phyloP scores from a whole-genome alignment of 2,329 filamentous ascomycete species.

The Pseudogymnoascus sp. region DNA sequence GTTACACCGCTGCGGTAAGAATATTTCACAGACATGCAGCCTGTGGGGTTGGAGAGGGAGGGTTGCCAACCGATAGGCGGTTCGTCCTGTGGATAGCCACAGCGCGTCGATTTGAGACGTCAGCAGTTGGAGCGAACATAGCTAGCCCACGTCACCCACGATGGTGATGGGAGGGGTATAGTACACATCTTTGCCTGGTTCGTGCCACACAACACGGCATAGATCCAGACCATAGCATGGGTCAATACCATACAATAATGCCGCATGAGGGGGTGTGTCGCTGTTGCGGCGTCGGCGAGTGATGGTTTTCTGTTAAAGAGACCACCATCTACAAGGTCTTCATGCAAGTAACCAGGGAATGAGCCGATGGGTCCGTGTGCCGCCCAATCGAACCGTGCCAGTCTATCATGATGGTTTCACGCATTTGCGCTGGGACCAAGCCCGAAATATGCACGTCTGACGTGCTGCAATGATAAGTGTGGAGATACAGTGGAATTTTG shows the following conservation, averaged over 20 bases:
- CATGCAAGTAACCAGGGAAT: not conserved
- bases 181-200: not conserved
- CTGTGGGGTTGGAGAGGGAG: not conserved
- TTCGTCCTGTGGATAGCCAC: not conserved
- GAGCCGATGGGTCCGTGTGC: not conserved
- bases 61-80: not conserved
- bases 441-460: not conserved
- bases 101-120: not conserved
- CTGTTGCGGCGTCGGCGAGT: not conserved
- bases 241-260: not conserved
- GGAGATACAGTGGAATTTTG: conserved; percentile 5
- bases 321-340: not conserved
- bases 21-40: not conserved
- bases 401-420: not conserved
- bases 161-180: not conserved
- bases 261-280: not conserved
- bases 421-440: not conserved
- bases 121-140: not conserved
- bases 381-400: not conserved
- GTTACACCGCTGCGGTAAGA: not conserved
- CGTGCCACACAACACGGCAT: not conserved
- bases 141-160: not conserved
- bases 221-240: not conserved
- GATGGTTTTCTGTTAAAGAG: not conserved
- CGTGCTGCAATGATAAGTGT: not conserved